These are phyloP conservation scores for Pleurotus salmoneostramineus DNA, from an alignment of 768 basidiomycete species.

Conservation along the genomic window DNA sequence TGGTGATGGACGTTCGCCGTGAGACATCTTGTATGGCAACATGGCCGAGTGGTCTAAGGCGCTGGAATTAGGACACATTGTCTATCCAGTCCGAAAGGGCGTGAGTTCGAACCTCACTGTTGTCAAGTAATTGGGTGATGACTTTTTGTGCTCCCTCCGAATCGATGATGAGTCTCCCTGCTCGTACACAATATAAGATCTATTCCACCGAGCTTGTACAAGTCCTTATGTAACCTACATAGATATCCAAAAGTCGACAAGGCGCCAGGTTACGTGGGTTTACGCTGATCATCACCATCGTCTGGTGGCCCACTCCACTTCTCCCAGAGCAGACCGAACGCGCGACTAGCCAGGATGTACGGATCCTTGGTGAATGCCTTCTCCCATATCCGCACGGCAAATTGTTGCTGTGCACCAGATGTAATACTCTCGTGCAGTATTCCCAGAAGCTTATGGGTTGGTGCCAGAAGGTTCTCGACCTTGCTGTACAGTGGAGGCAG, in stretches of 20 bases:
- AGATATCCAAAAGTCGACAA: not conserved
- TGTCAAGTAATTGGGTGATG: slow-evolving; percentile 21
- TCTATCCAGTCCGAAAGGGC: slow-evolving; percentile 37
- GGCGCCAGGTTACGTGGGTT: not conserved
- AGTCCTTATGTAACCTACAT: not conserved
- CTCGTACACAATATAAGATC: too few species aligned
- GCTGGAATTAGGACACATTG: slow-evolving; percentile 46
- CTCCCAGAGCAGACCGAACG: slow-evolving; percentile 35
- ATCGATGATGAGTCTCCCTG: too few species aligned
- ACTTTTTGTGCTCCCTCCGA: too few species aligned
- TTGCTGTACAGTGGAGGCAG: slow-evolving; percentile 48
- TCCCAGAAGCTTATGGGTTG: slow-evolving; percentile 46
- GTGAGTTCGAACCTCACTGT: slow-evolving; percentile 44
- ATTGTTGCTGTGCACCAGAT: slow-evolving; percentile 55
- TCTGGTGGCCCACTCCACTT: slow-evolving; percentile 27
- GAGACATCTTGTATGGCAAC: slow-evolving; percentile 27
- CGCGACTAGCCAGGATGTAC: slow-evolving; percentile 39
- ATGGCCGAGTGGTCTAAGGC: slow-evolving; percentile 62
- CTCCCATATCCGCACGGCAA: slow-evolving; percentile 57
- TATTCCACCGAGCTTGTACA: not conserved
- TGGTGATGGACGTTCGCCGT: not conserved
- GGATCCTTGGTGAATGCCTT: slow-evolving; percentile 65
- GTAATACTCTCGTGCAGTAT: slow-evolving; percentile 50
- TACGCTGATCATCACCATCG: slow-evolving; percentile 5
- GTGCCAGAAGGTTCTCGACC: slow-evolving; percentile 52